These are phyloP conservation scores for Solanum aculeatissimum DNA, from an alignment of 305 asterid genomes.

Conservation along the genomic window DNA sequence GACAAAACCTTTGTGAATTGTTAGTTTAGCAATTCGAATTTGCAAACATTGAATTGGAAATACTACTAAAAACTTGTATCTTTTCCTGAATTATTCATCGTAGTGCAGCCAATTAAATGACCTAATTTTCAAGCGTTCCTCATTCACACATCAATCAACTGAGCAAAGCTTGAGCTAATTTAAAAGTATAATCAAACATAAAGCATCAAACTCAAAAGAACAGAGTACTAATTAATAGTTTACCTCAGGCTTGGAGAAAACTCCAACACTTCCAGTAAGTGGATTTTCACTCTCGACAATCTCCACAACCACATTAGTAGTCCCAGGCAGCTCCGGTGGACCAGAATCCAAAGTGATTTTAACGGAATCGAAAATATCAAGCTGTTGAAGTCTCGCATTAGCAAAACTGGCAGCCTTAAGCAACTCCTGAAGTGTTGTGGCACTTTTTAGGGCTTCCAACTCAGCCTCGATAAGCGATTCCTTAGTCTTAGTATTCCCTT, in stretches of 20 bases:
- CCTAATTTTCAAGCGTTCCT: background rate
- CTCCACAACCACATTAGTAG: conserved; percentile 70
- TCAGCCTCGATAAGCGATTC: conserved; percentile 64
- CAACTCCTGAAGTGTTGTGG: conserved; percentile 60
- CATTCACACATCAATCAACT: background rate
- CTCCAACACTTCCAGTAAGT: conserved; percentile 59
- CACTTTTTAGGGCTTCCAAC: conserved; percentile 44
- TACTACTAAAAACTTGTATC: background rate
- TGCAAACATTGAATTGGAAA: background rate
- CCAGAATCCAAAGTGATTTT: conserved; percentile 71
- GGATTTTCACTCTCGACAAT: conserved; percentile 58
- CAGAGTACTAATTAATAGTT: background rate
- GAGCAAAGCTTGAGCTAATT: background rate
- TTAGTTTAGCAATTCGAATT: background rate
- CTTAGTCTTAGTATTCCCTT: conserved; percentile 78
- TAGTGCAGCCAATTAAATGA: background rate
- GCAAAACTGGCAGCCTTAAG: conserved; percentile 49
- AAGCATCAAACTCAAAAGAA: background rate
- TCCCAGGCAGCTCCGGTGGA: conserved; percentile 89
- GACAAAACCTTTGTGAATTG: background rate
- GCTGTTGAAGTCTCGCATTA: conserved; percentile 44
- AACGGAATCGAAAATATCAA: conserved; percentile 78
- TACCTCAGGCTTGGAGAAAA: conserved; percentile 90
- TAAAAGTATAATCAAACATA: background rate
- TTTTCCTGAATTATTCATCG: background rate